These are phyloP conservation scores for Thalassiosira mediterranea DNA, from an alignment of 352 stramenopile genomes.

Conservation along the genomic window DNA sequence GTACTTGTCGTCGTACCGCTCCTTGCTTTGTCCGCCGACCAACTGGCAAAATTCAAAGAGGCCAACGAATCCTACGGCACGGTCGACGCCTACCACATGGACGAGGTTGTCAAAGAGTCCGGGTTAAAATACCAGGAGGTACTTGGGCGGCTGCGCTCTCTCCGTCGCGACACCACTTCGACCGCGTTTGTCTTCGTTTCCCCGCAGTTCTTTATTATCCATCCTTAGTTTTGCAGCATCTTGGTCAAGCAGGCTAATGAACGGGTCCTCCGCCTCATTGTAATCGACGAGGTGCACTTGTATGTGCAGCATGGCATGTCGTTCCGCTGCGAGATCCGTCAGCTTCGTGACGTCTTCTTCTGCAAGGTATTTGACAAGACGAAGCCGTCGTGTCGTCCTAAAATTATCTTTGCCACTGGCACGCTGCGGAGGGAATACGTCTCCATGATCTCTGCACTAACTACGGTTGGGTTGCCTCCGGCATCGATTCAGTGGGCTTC, in stretches of 20 bases:
- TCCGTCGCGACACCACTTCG: too few species aligned
- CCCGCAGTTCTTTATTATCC: slow-evolving; percentile 3
- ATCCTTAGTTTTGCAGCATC: too few species aligned
- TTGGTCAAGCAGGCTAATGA: background rate
- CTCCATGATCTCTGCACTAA: background rate
- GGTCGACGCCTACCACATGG: background rate
- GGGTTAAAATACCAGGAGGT: background rate
- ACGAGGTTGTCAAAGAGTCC: background rate
- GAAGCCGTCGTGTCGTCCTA: too few species aligned
- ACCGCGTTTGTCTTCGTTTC: background rate
- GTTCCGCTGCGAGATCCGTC: background rate
- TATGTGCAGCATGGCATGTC: background rate
- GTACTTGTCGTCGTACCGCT: background rate
- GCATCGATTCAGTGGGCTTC: background rate
- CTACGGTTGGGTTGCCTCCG: background rate
- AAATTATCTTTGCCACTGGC: background rate
- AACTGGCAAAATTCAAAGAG: slow-evolving; percentile 2
- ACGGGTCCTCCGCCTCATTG: background rate
- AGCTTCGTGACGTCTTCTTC: slow-evolving; percentile 1
- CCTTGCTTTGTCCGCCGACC: background rate
- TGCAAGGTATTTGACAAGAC: slow-evolving; percentile 2
- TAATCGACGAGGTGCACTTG: slow-evolving; percentile 18
- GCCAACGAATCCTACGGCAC: background rate
- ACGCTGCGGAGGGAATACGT: background rate
- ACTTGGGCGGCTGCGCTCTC: too few species aligned